Conservation (phyloP, 2,329 filamentous ascomycete genomes). For the Ophiostoma fasciatum region DNA sequence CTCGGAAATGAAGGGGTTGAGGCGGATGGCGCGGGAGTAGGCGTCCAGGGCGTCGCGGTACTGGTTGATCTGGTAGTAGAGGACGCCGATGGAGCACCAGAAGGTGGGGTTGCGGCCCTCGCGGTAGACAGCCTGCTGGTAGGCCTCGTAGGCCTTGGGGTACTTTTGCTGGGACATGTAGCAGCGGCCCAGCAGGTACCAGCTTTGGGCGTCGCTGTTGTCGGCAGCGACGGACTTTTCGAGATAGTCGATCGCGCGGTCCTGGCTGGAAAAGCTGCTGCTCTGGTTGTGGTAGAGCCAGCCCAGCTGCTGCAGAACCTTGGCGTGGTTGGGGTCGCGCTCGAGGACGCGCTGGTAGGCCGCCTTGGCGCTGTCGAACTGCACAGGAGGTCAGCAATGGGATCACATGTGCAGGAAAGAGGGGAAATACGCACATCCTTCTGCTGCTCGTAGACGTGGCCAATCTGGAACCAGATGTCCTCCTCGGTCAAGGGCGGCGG, state of each 20-base stretch:
- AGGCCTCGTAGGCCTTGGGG: slow-evolving; percentile 94
- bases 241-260: slow-evolving; percentile 90
- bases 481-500: slow-evolving; percentile 88
- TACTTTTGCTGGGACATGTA: slow-evolving; percentile 99
- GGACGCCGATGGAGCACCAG: slow-evolving; percentile 97
- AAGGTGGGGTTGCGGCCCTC: slow-evolving; percentile 97
- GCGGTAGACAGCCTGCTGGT: slow-evolving; percentile 96
- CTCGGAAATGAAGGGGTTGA: slow-evolving; percentile 97
- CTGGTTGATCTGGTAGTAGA: slow-evolving; percentile 99
- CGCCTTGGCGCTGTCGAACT: slow-evolving; percentile 87
- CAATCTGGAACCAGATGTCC: slow-evolving; percentile 99
- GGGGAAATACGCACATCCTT: slow-evolving; percentile 65
- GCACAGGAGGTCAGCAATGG: too few species aligned
- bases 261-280: slow-evolving; percentile 78
- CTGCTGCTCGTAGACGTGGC: slow-evolving; percentile 95
- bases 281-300: slow-evolving; percentile 98
- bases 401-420: too few species aligned
- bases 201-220: slow-evolving; percentile 90
- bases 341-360: slow-evolving; percentile 91
- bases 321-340: slow-evolving; percentile 88
- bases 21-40: slow-evolving; percentile 86
- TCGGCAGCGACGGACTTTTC: slow-evolving; percentile 90
- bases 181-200: slow-evolving; percentile 93
- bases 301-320: slow-evolving; percentile 92
- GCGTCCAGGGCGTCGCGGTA: slow-evolving; percentile 96